Evolutionary conservation across 805 yeast genomes (phyloP).

Genomic region (Candida berthetii): DNA sequence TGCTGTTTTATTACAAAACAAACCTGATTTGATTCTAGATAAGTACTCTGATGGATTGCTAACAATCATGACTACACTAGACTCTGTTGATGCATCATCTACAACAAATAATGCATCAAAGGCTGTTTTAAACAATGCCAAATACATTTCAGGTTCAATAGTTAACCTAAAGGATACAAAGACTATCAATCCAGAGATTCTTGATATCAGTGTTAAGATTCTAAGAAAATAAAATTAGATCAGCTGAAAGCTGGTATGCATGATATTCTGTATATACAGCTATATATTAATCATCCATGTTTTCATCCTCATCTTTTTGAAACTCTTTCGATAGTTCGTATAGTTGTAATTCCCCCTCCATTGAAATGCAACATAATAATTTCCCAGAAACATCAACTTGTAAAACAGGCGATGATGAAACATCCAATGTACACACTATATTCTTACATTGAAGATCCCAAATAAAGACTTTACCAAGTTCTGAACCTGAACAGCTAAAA

Average conservation of each 20-base stretch:
- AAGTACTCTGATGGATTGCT: slow-evolving; percentile 6
- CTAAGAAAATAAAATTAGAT: background rate
- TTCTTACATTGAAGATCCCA: slow-evolving; percentile 67
- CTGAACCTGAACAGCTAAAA: slow-evolving; percentile 50
- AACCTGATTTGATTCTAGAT: slow-evolving; percentile 6
- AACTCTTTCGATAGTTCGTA: slow-evolving; percentile 1
- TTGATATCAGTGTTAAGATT: background rate
- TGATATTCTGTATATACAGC: background rate
- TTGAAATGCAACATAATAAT: slow-evolving; percentile 1
- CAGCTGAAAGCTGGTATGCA: no score
- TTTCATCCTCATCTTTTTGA: slow-evolving; percentile 6
- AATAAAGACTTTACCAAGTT: slow-evolving; percentile 41
- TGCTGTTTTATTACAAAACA: slow-evolving; percentile 15
- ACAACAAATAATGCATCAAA: background rate
- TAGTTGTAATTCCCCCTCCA: background rate
- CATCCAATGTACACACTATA: slow-evolving; percentile 21
- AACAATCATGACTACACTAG: slow-evolving; percentile 6
- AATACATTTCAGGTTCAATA: slow-evolving; percentile 12
- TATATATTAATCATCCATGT: background rate
- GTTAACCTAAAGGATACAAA: background rate
- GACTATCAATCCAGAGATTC: background rate
- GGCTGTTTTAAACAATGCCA: slow-evolving; percentile 14
- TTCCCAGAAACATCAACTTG: slow-evolving; percentile 12
- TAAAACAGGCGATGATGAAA: slow-evolving; percentile 8
- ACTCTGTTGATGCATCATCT: slow-evolving; percentile 1